phyloP scores from a whole-genome alignment of 306 rosid genomes.

The Quercus ilex region DNA sequence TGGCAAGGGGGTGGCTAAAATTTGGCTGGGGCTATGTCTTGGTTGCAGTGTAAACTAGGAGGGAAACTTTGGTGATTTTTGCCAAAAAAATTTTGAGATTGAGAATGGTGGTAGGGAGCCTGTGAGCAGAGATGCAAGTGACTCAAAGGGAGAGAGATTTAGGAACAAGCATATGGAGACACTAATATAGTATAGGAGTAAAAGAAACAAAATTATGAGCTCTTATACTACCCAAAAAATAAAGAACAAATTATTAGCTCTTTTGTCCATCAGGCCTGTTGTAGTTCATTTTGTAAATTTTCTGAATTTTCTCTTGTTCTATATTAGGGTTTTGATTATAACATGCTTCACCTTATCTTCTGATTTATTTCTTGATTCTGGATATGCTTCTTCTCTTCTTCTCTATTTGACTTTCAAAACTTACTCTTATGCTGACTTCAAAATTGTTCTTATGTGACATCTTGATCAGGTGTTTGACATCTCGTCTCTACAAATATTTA shows the following conservation, averaged over 20 bases:
- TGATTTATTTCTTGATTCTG: neutral
- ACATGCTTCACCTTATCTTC: neutral
- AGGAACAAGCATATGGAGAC: neutral
- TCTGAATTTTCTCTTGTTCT: neutral
- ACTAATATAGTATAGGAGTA: neutral
- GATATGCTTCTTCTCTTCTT: neutral
- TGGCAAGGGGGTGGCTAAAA: neutral
- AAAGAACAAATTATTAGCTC: neutral
- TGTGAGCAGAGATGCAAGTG: neutral
- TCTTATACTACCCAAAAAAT: neutral
- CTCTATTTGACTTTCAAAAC: neutral
- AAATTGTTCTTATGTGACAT: slow-evolving; percentile 11
- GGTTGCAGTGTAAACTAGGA: neutral
- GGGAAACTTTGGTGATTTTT: neutral
- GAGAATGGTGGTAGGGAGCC: neutral
- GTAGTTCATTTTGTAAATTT: neutral
- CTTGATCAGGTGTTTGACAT: slow-evolving; percentile 78
- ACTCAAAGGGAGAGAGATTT: neutral
- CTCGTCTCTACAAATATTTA: slow-evolving; percentile 74
- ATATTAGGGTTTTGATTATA: neutral
- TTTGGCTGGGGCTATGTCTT: neutral
- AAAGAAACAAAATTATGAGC: neutral
- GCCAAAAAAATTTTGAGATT: neutral
- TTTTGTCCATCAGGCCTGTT: neutral
- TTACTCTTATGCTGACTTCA: neutral